Conservation (phyloP, 2,329 filamentous ascomycete species). For the Intubia oerlemansii region DNA sequence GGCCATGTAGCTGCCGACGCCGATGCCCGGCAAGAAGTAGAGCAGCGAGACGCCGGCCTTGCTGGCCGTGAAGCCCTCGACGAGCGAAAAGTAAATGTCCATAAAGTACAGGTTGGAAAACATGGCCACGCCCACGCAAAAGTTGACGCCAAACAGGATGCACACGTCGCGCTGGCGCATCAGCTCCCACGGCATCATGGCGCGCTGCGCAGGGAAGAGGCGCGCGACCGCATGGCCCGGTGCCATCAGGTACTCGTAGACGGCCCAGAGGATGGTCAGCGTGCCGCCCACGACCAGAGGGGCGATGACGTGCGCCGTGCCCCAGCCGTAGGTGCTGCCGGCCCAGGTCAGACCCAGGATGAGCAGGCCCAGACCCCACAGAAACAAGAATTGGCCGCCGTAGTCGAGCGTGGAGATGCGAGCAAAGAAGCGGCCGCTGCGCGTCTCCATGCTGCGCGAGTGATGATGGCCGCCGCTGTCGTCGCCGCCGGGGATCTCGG, state of each 20-base stretch:
- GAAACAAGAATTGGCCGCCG: slow-evolving; percentile 33
- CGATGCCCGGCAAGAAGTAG: slow-evolving; percentile 42
- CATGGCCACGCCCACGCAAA: slow-evolving; percentile 33
- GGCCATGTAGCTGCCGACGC: slow-evolving; percentile 32
- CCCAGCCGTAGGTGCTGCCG: slow-evolving; percentile 31
- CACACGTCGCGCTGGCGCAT: slow-evolving; percentile 34
- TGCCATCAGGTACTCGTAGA: slow-evolving; percentile 32
- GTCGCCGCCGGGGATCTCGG: slow-evolving; percentile 1
- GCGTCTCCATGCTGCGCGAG: no score
- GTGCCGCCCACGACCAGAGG: slow-evolving; percentile 21
- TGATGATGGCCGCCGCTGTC: no score
- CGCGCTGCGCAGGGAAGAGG: slow-evolving; percentile 27
- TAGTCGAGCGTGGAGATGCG: slow-evolving; percentile 31
- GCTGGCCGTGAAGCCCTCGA: slow-evolving; percentile 18
- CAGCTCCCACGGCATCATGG: slow-evolving; percentile 39
- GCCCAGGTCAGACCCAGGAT: slow-evolving; percentile 30
- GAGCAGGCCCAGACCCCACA: slow-evolving; percentile 29
- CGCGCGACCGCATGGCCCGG: slow-evolving; percentile 23
- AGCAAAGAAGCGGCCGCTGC: slow-evolving; percentile 15
- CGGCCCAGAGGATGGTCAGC: slow-evolving; percentile 19
- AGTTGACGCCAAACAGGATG: slow-evolving; percentile 37
- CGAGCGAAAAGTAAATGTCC: slow-evolving; percentile 45
- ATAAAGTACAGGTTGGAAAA: slow-evolving; percentile 43
- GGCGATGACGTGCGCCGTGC: slow-evolving; percentile 24
- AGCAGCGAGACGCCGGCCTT: slow-evolving; percentile 24